Base-by-base conservation (phyloP, 192 early-diverging fungal species). In the Entomortierella parvispora region DNA sequence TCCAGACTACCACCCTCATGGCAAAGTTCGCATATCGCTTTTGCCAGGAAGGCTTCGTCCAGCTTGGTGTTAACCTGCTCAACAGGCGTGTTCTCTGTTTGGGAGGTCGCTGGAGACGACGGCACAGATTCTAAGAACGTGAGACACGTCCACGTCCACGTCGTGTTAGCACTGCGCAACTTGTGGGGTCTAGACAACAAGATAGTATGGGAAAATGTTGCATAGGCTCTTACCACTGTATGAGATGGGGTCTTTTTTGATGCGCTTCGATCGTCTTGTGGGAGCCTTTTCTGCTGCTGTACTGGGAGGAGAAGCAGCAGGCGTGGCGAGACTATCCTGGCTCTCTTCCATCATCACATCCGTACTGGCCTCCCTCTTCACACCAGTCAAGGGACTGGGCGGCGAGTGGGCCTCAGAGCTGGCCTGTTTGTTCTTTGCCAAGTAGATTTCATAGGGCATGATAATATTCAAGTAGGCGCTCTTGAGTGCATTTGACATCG, bases 401-500 rank as follows among this genome's bases (percentile, higher is more conserved):
- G n/a, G n/a, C 11, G 63, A 58, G 47, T 49, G 46, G 11, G 28
- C 43, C 6, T 43, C 37, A 26, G 56, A 64, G 46, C 26, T 67
- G 23, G 34, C 37, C 22, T 54, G 29, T 23, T 65, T 71, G 54
- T 69, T 81, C 44, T 88, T 83, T 37, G 80, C 79, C 43, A 87
- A 58, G 55, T 90, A 90, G 25, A 78, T 65, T 63, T 89, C 89
- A 57, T 89, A 90, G 15, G 90, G 89, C 64, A 87, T 72, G 42
- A 90, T 84, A 43, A 88, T 84, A 37, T 89, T 86, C 20, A 80
- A 74, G 71, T 89, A 90, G 43, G 84, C 83, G 32, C 83, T 82
- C 66, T 90, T 92, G 29, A 90, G 80, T 20, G 88, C 82, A 44
- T 88, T 91, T 10, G 89, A 89, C 80, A 88, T 87, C 10, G 89